Conservation (phyloP, 495 filamentous ascomycete genomes). For the Astrocystis sublimbata region DNA sequence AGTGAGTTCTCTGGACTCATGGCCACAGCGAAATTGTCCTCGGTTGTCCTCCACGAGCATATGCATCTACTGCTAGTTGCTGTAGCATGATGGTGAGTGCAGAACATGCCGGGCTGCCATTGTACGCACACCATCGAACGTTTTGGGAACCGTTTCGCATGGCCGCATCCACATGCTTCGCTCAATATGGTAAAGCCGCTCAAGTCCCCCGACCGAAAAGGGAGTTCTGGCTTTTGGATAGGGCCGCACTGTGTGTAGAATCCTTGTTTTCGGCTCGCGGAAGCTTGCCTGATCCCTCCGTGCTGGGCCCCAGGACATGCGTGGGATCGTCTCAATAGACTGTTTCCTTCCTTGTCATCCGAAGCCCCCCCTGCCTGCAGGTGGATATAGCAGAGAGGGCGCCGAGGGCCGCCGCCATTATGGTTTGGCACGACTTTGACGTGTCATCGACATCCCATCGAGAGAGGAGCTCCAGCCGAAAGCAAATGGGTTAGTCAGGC, state of each 20-base stretch:
- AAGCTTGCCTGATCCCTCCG: constrained; percentile 16
- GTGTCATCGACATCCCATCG: constrained; percentile 6
- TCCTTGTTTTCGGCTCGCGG: constrained; percentile 17
- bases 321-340: constrained; percentile 18
- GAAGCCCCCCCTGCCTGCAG: constrained; percentile 1
- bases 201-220: not conserved
- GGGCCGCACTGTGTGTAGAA: constrained; percentile 3
- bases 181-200: constrained; percentile 8
- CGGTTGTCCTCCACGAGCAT: not conserved
- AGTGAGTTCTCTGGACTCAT: too few species aligned
- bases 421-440: constrained; percentile 14
- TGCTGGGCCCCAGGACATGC: not conserved
- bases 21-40: not conserved
- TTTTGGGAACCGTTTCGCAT: constrained; percentile 17
- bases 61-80: constrained; percentile 16
- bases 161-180: constrained; percentile 1
- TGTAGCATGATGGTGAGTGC: not conserved
- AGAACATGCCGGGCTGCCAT: not conserved
- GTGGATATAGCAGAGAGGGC: constrained; percentile 7
- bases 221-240: not conserved
- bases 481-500: constrained; percentile 2
- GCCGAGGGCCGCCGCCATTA: too few species aligned
- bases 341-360: not conserved
- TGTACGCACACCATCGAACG: constrained; percentile 9
- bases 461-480: constrained; percentile 2